Evolutionary conservation across 345 rosid genomes (phyloP), one percentile per base, ranked within the genome.

Genomic region (Laguncularia racemosa): DNA sequence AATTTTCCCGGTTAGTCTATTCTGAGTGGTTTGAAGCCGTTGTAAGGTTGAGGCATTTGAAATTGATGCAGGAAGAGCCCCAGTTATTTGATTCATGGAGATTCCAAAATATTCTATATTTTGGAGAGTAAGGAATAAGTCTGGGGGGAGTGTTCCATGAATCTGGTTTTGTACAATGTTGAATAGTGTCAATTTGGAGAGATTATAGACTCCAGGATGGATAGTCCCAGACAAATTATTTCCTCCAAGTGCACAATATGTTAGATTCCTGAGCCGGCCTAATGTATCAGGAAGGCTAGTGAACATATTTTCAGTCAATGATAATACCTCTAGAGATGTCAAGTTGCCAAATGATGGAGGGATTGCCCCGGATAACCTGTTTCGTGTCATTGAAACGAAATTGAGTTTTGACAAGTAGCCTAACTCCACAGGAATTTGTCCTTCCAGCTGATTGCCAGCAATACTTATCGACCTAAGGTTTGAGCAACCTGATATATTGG

Each of bases 31-130:
- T 20, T 14, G 8, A 3, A 75, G 0, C 1, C 0, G 1, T 5
- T 44, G 11, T 2, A 71, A 59, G 4, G 16, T 40, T 5, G 76
- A 59, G 14, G 63, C 70, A 61, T 71, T 67, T 14, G 62, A 52
- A 33, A 71, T 17, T 8, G 76, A 67, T 4, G 50, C 4, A 12
- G 71, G 73, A 46, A 71, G 59, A 1, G 52, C 5, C 4, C 68
- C 71, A 11, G 14, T 14, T 19, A 60, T 61, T 3, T 23, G 3
- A 17, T 67, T 50, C 0, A 1, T 0, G 0, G 15, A 16, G 7
- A 70, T 14, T n/a, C 18, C 16, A 13, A 71, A 20, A 4, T 0
- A 0, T 14, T 3, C 3, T 9, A 69, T 59, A 46, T 66, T 58
- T 12, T 68, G 71, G 46, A 66, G 65, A n/a, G 51, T 46, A 50